A percentile compares a stretch with the other conserved stretches of the same genome.
Evolutionary conservation across 345 rosid genomes (phyloP).

Genomic region (Syzygium grande): DNA sequence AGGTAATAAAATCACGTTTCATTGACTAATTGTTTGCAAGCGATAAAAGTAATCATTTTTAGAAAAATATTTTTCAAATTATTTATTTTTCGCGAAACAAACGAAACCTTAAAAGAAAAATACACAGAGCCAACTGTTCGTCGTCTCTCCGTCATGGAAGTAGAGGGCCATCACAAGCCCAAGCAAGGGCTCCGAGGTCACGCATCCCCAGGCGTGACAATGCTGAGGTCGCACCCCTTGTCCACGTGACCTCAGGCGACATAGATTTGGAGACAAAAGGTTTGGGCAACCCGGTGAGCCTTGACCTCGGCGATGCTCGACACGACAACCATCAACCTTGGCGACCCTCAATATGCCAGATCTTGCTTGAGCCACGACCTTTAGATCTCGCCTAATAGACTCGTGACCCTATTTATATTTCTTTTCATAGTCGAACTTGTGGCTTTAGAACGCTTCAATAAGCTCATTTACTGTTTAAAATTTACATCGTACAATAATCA

Average conservation of each 20-base stretch:
- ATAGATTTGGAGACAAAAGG: not conserved
- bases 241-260: not conserved
- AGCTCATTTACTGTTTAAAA: too few species aligned
- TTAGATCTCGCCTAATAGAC: not conserved
- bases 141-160: not conserved
- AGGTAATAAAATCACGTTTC: too few species aligned
- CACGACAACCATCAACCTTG: not conserved
- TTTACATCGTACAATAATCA: too few species aligned
- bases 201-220: not conserved
- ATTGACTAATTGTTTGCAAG: too few species aligned
- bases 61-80: too few species aligned
- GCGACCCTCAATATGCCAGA: too few species aligned
- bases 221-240: not conserved
- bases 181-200: too few species aligned
- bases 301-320: fast-evolving
- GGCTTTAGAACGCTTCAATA: too few species aligned
- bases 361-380: not conserved
- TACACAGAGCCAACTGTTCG: not conserved
- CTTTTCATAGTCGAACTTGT: too few species aligned
- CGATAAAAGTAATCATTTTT: too few species aligned
- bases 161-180: not conserved
- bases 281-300: fast-evolving
- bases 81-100: too few species aligned
- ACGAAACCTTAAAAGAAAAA: not conserved
- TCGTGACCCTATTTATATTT: too few species aligned